Evolutionary conservation across 352 stramenopile species (phyloP).

Genomic region (Phytophthora tubulina): DNA sequence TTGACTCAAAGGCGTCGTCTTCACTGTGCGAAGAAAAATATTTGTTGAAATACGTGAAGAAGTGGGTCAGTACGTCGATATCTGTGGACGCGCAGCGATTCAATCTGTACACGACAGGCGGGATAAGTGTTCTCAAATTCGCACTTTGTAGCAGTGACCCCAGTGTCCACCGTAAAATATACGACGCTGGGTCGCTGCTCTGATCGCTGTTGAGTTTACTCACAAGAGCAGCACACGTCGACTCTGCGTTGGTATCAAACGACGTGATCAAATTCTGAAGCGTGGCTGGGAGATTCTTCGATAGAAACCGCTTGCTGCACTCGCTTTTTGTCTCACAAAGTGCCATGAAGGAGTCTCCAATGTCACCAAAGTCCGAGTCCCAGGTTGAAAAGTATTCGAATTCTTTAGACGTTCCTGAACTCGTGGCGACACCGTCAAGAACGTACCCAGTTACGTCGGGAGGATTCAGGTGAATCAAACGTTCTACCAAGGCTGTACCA

Average conservation of each 20-base stretch:
- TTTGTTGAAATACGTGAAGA: conserved; percentile 23
- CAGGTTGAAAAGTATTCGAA: conserved; percentile 51
- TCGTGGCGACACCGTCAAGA: conserved; percentile 54
- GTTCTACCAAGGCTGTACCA: conserved; percentile 56
- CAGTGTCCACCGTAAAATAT: conserved; percentile 37
- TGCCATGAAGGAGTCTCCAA: conserved; percentile 47
- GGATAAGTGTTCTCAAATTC: conserved; percentile 42
- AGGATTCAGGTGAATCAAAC: conserved; percentile 57
- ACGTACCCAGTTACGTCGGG: conserved; percentile 56
- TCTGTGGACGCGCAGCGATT: conserved; percentile 48
- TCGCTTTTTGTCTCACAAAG: conserved; percentile 29
- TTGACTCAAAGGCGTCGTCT: conserved; percentile 43
- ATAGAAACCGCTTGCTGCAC: conserved; percentile 36
- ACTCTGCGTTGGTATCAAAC: conserved; percentile 38
- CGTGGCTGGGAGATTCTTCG: conserved; percentile 22
- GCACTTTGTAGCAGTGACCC: conserved; percentile 41
- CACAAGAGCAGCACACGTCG: conserved; percentile 39
- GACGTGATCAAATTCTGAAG: conserved; percentile 33
- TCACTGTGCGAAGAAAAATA: conserved; percentile 12
- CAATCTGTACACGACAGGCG: conserved; percentile 49
- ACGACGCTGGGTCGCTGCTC: conserved; percentile 30
- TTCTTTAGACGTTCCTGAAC: conserved; percentile 40
- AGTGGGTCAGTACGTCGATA: conserved; percentile 35
- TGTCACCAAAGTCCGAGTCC: conserved; percentile 50
- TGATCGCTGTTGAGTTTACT: conserved; percentile 3